phyloP scores from a whole-genome alignment of 345 rosid species.

The Eucalyptus curtisii region DNA sequence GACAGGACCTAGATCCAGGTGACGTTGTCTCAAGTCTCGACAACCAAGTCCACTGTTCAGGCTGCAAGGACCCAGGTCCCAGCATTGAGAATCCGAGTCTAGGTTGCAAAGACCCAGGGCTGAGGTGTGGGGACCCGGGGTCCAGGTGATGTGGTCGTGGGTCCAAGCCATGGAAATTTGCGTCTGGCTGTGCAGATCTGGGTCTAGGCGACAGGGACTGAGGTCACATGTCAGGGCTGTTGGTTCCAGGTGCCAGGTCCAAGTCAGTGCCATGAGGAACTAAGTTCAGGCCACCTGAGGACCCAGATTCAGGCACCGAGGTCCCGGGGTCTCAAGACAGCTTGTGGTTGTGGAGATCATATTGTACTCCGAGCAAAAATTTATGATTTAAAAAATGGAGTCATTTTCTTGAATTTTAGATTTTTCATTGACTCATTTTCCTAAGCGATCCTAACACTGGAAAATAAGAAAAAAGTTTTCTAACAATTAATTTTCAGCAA shows the following conservation, averaged over 20 bases:
- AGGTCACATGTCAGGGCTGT: neutral
- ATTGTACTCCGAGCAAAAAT: neutral
- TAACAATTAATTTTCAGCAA: neutral
- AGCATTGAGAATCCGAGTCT: neutral
- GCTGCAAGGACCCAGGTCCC: neutral
- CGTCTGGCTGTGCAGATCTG: neutral
- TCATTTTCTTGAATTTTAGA: neutral
- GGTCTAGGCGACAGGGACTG: neutral
- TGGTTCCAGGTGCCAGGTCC: neutral
- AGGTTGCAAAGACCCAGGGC: neutral
- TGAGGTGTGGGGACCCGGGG: neutral
- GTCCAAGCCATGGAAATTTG: neutral
- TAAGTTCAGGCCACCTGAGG: neutral
- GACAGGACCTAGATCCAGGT: neutral
- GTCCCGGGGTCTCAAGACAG: neutral
- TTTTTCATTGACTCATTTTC: neutral
- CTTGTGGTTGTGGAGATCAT: neutral
- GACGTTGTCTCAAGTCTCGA: neutral
- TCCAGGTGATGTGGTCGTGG: neutral
- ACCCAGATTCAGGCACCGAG: neutral
- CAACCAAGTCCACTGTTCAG: neutral
- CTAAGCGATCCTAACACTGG: neutral
- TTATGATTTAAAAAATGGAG: neutral
- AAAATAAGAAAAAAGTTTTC: neutral
- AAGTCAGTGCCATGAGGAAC: neutral